Evolutionary conservation across 768 basidiomycete species (phyloP).

Genomic region (Auriscalpium microsporum): DNA sequence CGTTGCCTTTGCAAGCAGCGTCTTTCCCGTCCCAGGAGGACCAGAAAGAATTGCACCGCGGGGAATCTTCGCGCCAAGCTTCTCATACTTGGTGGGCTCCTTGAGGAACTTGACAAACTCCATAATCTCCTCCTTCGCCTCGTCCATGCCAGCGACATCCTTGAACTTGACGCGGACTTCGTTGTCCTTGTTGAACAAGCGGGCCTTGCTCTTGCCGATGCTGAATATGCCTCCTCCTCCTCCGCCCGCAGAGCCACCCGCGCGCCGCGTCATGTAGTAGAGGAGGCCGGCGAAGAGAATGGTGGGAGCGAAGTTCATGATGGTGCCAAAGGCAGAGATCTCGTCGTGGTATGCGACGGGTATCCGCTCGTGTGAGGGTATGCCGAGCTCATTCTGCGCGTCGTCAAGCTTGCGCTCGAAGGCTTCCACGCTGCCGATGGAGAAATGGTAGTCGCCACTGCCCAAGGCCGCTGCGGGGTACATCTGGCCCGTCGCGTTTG

Average conservation of each 20-base stretch:
- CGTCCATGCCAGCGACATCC: constrained; percentile 99
- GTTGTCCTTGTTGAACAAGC: constrained; percentile 94
- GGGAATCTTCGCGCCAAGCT: constrained; percentile 95
- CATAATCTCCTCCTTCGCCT: constrained; percentile 99
- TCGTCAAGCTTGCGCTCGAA: constrained; percentile 95
- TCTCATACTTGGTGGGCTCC: constrained; percentile 90
- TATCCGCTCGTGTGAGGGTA: constrained; percentile 87
- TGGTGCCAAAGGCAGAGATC: constrained; percentile 71
- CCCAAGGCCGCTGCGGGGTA: constrained; percentile 51
- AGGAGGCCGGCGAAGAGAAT: constrained; percentile 85
- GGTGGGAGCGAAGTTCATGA: constrained; percentile 92
- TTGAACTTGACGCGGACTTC: constrained; percentile 89
- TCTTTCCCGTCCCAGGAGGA: constrained; percentile 98
- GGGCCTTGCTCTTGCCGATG: constrained; percentile 92
- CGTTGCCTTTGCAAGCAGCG: constrained; percentile 94
- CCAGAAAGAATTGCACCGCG: constrained; percentile 92
- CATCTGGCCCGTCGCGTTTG: constrained; percentile 76
- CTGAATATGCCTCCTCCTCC: constrained; percentile 89
- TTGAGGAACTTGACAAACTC: constrained; percentile 99
- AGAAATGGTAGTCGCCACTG: constrained; percentile 79
- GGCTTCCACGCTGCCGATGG: constrained; percentile 93
- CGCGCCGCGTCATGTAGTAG: constrained; percentile 76
- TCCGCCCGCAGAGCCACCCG: constrained; percentile 48
- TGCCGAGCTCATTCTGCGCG: constrained; percentile 86
- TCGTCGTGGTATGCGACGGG: constrained; percentile 97